A percentile compares a stretch with the other conserved stretches of the same genome.
These are phyloP conservation scores for Kwoniella botswanensis DNA, from an alignment of 768 basidiomycete genomes.

Conservation along the genomic window DNA sequence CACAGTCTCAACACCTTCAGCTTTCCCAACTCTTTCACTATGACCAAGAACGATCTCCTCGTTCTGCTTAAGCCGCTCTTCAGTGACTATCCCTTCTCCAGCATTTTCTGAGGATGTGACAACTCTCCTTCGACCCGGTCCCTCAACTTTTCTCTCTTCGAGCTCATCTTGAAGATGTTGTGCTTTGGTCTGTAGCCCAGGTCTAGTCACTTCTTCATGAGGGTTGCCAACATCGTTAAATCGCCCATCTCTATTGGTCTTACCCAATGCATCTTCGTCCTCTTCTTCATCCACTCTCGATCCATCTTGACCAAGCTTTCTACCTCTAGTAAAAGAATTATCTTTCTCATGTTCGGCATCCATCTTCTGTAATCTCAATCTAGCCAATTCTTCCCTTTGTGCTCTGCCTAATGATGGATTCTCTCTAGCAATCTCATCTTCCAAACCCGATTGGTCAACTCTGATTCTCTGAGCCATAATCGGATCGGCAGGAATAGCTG, in stretches of 20 bases:
- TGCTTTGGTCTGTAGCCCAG: not conserved
- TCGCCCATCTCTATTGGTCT: not conserved
- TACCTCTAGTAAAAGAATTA: not conserved
- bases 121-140: not conserved
- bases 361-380: slow-evolving; percentile 2
- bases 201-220: not conserved
- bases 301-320: not conserved
- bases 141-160: not conserved
- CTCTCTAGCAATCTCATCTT: slow-evolving; percentile 14
- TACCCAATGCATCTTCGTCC: not conserved
- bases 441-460: not conserved
- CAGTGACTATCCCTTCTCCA: not conserved
- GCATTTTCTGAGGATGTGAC: not conserved
- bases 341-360: not conserved
- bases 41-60: not conserved
- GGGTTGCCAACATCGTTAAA: no score
- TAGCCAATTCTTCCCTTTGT: slow-evolving; percentile 12
- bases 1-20: not conserved
- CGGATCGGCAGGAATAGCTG: not conserved
- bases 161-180: not conserved
- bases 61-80: not conserved
- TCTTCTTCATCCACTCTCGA: not conserved
- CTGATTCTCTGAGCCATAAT: not conserved
- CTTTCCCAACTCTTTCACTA: not conserved
- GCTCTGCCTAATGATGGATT: slow-evolving; percentile 1